phyloP scores from a whole-genome alignment of 202 grass and related monocot species.

The Hordeum pubiflorum region DNA sequence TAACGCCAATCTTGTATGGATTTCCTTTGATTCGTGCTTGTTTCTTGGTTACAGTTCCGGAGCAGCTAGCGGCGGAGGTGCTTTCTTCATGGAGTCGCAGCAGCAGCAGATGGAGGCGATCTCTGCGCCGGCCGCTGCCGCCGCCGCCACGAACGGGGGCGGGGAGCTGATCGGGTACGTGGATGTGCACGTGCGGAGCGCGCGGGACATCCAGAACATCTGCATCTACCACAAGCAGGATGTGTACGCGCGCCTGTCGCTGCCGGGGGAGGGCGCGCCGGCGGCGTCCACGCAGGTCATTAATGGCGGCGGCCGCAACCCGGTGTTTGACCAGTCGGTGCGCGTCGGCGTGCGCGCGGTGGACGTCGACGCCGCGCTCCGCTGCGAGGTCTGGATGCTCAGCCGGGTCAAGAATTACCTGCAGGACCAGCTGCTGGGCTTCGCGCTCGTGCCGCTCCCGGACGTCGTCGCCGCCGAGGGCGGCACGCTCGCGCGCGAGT shows the following conservation, averaged over 20 bases:
- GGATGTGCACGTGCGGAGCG: constrained; percentile 66
- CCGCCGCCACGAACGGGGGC: background rate
- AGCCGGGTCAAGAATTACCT: constrained; percentile 86
- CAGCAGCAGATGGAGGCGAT: constrained; percentile 17
- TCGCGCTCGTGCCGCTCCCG: constrained; percentile 68
- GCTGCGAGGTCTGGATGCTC: constrained; percentile 96
- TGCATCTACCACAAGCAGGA: constrained; percentile 99
- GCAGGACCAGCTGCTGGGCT: constrained; percentile 78
- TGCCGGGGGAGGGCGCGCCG: constrained; percentile 48
- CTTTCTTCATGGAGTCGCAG: constrained; percentile 36
- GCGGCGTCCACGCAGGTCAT: constrained; percentile 58
- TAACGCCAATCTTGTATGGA: background rate
- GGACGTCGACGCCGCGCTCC: constrained; percentile 61
- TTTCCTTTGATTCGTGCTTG: constrained; percentile 26
- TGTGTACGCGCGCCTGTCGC: constrained; percentile 75
- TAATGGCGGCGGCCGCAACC: constrained; percentile 78
- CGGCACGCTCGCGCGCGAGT: constrained; percentile 64
- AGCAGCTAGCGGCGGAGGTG: background rate
- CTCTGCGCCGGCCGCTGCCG: background rate
- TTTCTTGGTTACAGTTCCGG: constrained; percentile 25
- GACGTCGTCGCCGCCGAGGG: constrained; percentile 56
- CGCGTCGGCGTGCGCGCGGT: constrained; percentile 53
- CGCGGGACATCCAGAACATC: constrained; percentile 94
- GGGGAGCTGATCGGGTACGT: constrained; percentile 63
- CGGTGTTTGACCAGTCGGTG: constrained; percentile 82